Evolutionary conservation across 495 filamentous ascomycete species (phyloP), one percentile per base, ranked within the genome.

Genomic region (Usnea hakonensis): DNA sequence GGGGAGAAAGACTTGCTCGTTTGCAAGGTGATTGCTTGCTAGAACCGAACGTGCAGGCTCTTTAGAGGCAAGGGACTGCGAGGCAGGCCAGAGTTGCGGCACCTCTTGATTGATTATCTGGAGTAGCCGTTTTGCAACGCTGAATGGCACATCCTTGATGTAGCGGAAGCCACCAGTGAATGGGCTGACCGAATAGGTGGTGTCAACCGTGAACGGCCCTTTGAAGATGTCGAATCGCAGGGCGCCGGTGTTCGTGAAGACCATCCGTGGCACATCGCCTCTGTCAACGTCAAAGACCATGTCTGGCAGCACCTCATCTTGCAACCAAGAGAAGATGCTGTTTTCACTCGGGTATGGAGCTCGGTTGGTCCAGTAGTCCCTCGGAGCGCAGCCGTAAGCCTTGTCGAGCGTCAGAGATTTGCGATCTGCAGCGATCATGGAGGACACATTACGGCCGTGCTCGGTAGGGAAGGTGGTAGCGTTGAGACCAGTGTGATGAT

Each of bases 151-250:
- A 70, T 95, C 83, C 65, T 85, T 83, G 55, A 96, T 78, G 68
- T 86, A 90, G n/a, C 79, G 76, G 65, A 96, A 88, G 6, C 81
- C 82, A 71, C 86, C 94, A 1, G 84, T 85, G 72, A 98, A 98
- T 3, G 94, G 94, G 5, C 90, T 96, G 55, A 97, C 81, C 52
- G 90, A 87, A 70, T 83, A 97, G 3, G 85, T 87, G 0, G 86
- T 87, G 68, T 98, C 94, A 54, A 80, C 83, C 0, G 94, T 97
- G 66, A 97, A 97, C 2, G 85, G 76, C 0, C 94, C 95, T 70
- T 92, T 81, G 80, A 97, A 96, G 64, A 98, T 87, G 70, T 98
- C 94, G 70, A 97, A 97, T 53, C 94, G 88, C 61, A 97, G 85
- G 3, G 88, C 88, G 13, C 94, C 94, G 9, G 90, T 95, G 70